phyloP scores from a whole-genome alignment of 352 stramenopile genomes.

The Phytophthora chlamydospora region DNA sequence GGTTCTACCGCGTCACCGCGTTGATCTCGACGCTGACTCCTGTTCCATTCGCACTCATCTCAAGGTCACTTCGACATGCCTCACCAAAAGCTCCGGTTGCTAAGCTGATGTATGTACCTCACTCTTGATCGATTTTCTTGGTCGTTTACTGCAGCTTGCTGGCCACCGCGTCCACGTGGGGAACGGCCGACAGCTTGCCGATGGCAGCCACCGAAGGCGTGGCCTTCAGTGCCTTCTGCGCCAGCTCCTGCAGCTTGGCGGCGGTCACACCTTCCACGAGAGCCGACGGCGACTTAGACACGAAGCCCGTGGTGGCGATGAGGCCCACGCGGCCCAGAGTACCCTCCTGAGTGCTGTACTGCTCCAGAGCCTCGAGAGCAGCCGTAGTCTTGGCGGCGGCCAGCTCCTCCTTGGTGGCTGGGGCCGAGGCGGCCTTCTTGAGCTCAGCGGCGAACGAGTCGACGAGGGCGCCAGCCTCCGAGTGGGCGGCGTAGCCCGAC shows the following conservation, averaged over 20 bases:
- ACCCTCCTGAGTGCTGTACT: slow-evolving; percentile 49
- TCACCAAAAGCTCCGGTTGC: slow-evolving; percentile 29
- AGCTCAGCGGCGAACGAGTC: slow-evolving; percentile 75
- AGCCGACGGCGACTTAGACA: slow-evolving; percentile 48
- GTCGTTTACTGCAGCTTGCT: slow-evolving; percentile 82
- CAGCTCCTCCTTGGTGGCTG: slow-evolving; percentile 74
- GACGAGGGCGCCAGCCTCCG: slow-evolving; percentile 65
- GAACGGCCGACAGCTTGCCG: slow-evolving; percentile 73
- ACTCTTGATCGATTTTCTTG: slow-evolving; percentile 34
- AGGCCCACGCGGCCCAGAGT: slow-evolving; percentile 50
- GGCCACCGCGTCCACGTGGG: slow-evolving; percentile 72
- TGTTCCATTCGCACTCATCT: slow-evolving; percentile 24
- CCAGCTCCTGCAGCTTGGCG: slow-evolving; percentile 75
- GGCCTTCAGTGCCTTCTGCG: slow-evolving; percentile 75
- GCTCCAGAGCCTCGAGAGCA: slow-evolving; percentile 48
- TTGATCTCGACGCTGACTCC: slow-evolving; percentile 21
- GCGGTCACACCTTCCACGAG: slow-evolving; percentile 59
- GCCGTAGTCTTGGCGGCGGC: slow-evolving; percentile 73
- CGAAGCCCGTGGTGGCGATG: slow-evolving; percentile 37
- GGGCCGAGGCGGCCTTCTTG: slow-evolving; percentile 69
- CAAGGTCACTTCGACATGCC: slow-evolving; percentile 34
- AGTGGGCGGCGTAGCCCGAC: slow-evolving; percentile 55
- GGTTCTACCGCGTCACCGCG: slow-evolving; percentile 22
- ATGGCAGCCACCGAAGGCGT: slow-evolving; percentile 80
- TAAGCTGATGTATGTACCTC: slow-evolving; percentile 45